Evolutionary conservation across 2,329 filamentous ascomycete species (phyloP), one percentile per base, ranked within the genome.

Genomic region (Trichocomaceae sp.): DNA sequence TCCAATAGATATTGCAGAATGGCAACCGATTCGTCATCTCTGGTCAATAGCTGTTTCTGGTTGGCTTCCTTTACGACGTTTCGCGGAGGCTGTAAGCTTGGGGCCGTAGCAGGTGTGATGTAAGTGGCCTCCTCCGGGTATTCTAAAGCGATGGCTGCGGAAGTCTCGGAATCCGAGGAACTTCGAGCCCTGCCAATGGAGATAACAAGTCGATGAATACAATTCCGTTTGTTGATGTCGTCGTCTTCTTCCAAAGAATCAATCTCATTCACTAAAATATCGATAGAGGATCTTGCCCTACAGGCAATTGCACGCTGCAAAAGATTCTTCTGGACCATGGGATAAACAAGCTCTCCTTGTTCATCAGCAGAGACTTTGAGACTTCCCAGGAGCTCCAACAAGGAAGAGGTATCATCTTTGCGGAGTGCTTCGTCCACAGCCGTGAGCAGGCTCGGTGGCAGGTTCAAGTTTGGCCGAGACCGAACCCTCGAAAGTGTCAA

Each of bases 201-300:
- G 57, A 97, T 95, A 42, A 99, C 87, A 2, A 97, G 78, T 8
- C 93, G 85, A 69, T 99, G 93, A 48, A 99, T 83, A 68, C 90
- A 93, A 68, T 96, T 99, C 12, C 93, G 86, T 63, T 87, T 85
- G 72, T 97, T 96, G 66, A 99, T 90, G 66, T 97, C 93, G 62
- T 95, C 88, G 2, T 87, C 82, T 66, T 96, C 91, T 49, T 95
- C 85, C 2, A 97, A 78, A 1, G 82, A 84, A 45, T 83, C 80
- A 50, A 93, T 79, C 42, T 84, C 80, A 10, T 77, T 73, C 2
- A 99, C 71, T 1, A 97, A 78, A 56, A 80, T 81, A n/a, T 80
- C 75, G 49, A 96, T 87, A 64, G 84, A 90, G 22, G 77, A 72
- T 63, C 81, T 85, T 81, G 57, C 88, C 79, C 72, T 96, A 85